Evolutionary conservation across 768 basidiomycete species (phyloP), one percentile per base, ranked within the genome.

Genomic region (Naematelia aurantialba): DNA sequence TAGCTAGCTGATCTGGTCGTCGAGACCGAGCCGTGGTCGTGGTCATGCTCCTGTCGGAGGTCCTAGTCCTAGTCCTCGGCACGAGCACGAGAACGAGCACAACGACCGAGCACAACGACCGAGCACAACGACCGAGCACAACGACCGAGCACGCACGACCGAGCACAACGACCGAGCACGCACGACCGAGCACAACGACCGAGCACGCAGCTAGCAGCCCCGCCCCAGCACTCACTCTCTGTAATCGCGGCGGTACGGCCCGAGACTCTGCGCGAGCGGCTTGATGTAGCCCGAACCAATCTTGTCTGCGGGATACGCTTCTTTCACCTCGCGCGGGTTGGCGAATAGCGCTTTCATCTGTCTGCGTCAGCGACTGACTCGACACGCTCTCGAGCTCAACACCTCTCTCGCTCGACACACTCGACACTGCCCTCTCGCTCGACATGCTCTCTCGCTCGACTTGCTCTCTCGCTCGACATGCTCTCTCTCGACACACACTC

Each of bases 261-360:
- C 62, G 5, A 63, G 48, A 29, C 56, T 58, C 31, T 63, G 62
- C 8, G 51, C 45, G 17, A 53, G 26, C 3, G 50, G 52, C 42
- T 63, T 63, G 1, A 51, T 58, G 24, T 63, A 63, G 45, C 62
- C 62, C 12, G 58, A 55, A 22, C 62, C 62, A 31, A 44, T 45
- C 30, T 29, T 42, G 5, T 51, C 56, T 27, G 62, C 58, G 10
- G 53, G 39, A 46, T 30, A 63, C 5, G 22, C 42, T 39, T 63
- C 62, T 34, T 63, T 63, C 26, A 49, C 54, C n/a, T 55, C 10
- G 45, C 48, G 52, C 12, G 45, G 45, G 39, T 53, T 22, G 22
- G 34, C 39, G 44, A 63, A 63, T 24, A 63, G 50, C 22, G 21
- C 29, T n/a, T 54, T 52, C n/a, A 52, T 55, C 62, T 63, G 56